Evolutionary conservation across 2,329 filamentous ascomycete genomes (phyloP).

Genomic region (Meredithiella fracta): DNA sequence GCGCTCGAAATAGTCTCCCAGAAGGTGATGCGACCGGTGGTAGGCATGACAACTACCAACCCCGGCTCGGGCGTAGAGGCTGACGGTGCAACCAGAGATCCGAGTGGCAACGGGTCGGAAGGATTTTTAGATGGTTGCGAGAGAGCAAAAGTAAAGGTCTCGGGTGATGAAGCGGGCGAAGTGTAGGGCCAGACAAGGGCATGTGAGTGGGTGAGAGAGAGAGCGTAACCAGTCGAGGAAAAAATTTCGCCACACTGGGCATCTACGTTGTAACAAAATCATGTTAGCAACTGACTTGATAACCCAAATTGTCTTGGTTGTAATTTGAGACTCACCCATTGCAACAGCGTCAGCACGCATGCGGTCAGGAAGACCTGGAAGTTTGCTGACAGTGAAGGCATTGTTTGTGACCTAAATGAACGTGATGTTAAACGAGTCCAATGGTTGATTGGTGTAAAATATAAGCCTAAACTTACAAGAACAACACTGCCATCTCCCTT

Average conservation of each 20-base stretch:
- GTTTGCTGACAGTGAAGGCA: constrained; percentile 70
- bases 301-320: neutral
- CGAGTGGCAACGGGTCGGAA: constrained; percentile 62
- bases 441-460: neutral
- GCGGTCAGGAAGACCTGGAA: constrained; percentile 66
- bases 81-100: constrained; percentile 64
- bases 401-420: constrained; percentile 57
- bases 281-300: constrained; percentile 1
- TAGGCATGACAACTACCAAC: constrained; percentile 70
- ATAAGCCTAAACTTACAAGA: constrained; percentile 33
- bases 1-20: constrained; percentile 92
- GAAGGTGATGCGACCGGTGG: constrained; percentile 71
- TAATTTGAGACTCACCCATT: constrained; percentile 36
- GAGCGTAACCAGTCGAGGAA: constrained; percentile 52
- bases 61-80: constrained; percentile 68
- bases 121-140: constrained; percentile 52
- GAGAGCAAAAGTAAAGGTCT: constrained; percentile 66
- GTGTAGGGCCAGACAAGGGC: constrained; percentile 87
- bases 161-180: constrained; percentile 47
- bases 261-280: constrained; percentile 25
- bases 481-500: constrained; percentile 53
- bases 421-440: constrained; percentile 10
- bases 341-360: constrained; percentile 43
- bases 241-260: constrained; percentile 50
- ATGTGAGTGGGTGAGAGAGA: constrained; percentile 64